Conservation (phyloP, 257 asterid species). For the Paulownia fortunei region DNA sequence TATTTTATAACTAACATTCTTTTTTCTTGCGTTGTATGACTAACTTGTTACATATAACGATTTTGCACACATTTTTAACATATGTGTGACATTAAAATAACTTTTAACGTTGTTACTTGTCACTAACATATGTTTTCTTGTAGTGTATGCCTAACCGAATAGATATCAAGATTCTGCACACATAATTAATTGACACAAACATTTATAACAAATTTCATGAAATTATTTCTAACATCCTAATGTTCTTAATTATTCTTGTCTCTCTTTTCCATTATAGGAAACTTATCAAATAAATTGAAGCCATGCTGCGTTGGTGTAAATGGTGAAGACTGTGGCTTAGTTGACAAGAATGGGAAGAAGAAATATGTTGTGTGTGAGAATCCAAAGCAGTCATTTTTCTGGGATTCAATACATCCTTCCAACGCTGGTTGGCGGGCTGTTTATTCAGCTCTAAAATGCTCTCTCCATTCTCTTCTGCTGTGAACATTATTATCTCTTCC, state of each 20-base stretch:
- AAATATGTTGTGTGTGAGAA: slow-evolving; percentile 52
- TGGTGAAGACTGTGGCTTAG: slow-evolving; percentile 52
- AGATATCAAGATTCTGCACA: too few species aligned
- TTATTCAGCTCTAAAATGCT: slow-evolving; percentile 43
- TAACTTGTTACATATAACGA: too few species aligned
- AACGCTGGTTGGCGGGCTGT: slow-evolving; percentile 64
- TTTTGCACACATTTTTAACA: too few species aligned
- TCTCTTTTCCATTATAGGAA: slow-evolving; percentile 24
- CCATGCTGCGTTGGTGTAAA: slow-evolving; percentile 69
- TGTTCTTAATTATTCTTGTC: not conserved
- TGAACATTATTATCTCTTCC: not conserved
- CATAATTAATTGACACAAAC: too few species aligned
- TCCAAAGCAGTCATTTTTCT: slow-evolving; percentile 53
- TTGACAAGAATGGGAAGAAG: slow-evolving; percentile 45
- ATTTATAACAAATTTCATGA: not conserved
- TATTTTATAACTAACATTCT: not conserved
- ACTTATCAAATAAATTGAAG: slow-evolving; percentile 39
- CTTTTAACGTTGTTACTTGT: too few species aligned
- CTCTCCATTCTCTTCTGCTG: slow-evolving; percentile 30
- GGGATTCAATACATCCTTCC: slow-evolving; percentile 76
- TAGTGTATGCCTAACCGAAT: too few species aligned
- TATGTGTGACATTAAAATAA: not conserved
- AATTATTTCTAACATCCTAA: not conserved
- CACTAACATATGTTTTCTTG: too few species aligned
- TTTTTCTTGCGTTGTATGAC: not conserved